These are phyloP conservation scores for Volutella citrinella DNA, from an alignment of 2,329 filamentous ascomycete genomes.

Conservation along the genomic window DNA sequence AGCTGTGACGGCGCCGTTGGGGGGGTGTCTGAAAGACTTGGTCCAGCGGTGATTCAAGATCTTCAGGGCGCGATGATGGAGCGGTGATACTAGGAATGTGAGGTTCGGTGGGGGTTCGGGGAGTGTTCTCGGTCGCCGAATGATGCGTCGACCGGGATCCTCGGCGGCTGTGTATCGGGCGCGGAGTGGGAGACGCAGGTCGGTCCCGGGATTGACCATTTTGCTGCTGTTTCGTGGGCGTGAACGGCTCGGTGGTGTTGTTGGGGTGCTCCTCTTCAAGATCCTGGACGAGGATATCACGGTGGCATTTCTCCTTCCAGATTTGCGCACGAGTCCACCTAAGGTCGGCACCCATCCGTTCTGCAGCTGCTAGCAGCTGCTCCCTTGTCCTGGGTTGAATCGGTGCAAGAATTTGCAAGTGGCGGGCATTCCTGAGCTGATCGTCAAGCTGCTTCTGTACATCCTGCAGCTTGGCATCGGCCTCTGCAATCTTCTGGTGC, in stretches of 20 bases:
- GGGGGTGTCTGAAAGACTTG: constrained; percentile 30
- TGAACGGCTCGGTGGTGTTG: constrained; percentile 11
- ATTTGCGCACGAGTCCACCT: constrained; percentile 95
- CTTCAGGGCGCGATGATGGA: constrained; percentile 13
- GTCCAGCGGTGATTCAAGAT: constrained; percentile 25
- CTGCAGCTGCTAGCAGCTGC: constrained; percentile 79
- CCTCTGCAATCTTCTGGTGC: constrained; percentile 76
- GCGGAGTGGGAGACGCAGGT: constrained; percentile 26
- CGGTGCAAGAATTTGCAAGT: constrained; percentile 83
- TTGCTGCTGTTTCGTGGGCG: constrained; percentile 25
- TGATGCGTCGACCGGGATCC: constrained; percentile 27
- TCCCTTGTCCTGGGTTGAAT: constrained; percentile 90
- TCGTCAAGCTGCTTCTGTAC: constrained; percentile 77
- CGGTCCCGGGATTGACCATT: constrained; percentile 20
- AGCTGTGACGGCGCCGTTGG: constrained; percentile 26
- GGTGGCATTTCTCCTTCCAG: constrained; percentile 87
- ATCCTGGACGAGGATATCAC: constrained; percentile 82
- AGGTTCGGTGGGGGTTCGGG: constrained; percentile 26
- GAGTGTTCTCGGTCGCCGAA: constrained; percentile 21
- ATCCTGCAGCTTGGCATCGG: constrained; percentile 71
- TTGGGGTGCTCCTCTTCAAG: constrained; percentile 67
- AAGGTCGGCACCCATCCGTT: constrained; percentile 78
- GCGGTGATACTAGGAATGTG: constrained; percentile 16
- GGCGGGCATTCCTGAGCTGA: constrained; percentile 83
- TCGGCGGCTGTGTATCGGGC: constrained; percentile 17